phyloP scores from a whole-genome alignment of 2,329 filamentous ascomycete species.

The Metarhizium brunneum region DNA sequence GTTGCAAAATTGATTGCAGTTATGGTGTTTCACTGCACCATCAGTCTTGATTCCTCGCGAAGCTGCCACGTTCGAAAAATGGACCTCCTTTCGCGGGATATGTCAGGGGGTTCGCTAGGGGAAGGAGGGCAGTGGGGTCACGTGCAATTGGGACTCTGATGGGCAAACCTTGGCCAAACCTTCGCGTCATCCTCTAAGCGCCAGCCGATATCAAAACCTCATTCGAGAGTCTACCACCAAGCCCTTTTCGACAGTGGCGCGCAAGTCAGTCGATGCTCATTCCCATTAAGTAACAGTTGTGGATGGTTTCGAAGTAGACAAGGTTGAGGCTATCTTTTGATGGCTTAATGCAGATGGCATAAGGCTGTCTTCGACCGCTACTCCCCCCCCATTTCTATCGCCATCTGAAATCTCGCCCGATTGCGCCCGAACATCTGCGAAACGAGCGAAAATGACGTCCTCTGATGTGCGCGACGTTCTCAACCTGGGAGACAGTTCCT shows the following conservation, averaged over 20 bases:
- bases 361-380: not conserved
- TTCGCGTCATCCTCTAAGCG: not conserved
- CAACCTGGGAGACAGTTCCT: conserved; percentile 56
- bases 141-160: conserved; percentile 15
- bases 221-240: too few relatives aligned
- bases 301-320: not conserved
- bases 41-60: conserved; percentile 12
- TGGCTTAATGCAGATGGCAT: not conserved
- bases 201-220: too few relatives aligned
- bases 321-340: not conserved
- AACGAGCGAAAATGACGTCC: conserved; percentile 49
- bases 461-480: conserved; percentile 84
- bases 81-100: conserved; percentile 7
- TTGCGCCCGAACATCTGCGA: not conserved
- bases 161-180: not conserved
- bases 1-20: not conserved
- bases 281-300: not conserved
- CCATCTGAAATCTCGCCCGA: conserved; percentile 6
- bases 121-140: conserved; percentile 15
- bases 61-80: conserved; percentile 43
- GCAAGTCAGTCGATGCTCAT: not conserved
- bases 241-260: not conserved
- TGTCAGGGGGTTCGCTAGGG: not conserved
- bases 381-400: not conserved
- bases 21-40: not conserved